Conservation (phyloP, 2,329 filamentous ascomycete species). For the Neoarthrinium moseri region DNA sequence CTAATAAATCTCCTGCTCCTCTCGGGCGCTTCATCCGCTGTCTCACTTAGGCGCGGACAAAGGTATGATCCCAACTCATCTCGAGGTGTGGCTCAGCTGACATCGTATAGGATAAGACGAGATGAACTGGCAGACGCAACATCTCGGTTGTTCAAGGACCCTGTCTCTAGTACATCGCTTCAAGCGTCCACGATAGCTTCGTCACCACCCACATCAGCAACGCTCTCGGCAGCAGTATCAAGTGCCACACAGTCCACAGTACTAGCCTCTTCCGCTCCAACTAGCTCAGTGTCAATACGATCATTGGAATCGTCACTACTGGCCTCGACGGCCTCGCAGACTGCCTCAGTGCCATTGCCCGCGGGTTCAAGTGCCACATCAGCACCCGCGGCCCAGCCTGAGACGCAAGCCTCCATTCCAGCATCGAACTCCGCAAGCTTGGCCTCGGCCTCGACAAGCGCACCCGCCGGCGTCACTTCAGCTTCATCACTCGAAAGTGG, state of each 20-base stretch:
- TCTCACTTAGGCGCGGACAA: constrained; percentile 25
- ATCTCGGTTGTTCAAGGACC: constrained; percentile 15
- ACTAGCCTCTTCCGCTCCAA: neutral
- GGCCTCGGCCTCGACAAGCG: neutral
- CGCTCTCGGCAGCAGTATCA: neutral
- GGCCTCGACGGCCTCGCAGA: no score
- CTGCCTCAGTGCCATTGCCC: no score
- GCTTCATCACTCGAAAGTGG: neutral
- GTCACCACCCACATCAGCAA: neutral
- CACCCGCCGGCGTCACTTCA: neutral
- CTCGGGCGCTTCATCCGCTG: constrained; percentile 28
- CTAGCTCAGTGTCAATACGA: no score
- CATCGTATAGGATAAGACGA: constrained; percentile 19
- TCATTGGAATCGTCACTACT: no score
- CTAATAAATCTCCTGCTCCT: constrained; percentile 27
- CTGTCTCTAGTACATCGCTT: neutral
- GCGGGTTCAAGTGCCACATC: no score
- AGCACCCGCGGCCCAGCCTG: no score
- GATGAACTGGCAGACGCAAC: constrained; percentile 15
- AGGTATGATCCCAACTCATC: constrained; percentile 19
- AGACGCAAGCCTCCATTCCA: no score
- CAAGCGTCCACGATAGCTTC: neutral
- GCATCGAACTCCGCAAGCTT: neutral
- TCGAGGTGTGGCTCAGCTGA: constrained; percentile 16
- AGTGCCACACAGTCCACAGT: neutral